Conservation (phyloP, 495 filamentous ascomycete genomes). For the Polyplosphaeria fusca region DNA sequence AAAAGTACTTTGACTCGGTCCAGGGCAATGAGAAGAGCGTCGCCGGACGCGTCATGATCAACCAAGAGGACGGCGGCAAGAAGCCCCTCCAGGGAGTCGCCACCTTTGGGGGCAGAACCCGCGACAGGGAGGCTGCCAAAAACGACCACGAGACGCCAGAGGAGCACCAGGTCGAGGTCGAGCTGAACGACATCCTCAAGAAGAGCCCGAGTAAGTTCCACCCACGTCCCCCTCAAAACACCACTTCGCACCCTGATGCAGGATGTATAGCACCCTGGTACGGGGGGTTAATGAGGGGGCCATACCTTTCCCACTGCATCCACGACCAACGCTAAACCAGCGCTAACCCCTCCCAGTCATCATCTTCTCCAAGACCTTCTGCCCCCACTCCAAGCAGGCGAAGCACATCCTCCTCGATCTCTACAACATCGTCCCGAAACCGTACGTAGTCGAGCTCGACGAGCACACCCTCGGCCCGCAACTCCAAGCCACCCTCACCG, state of each 20-base stretch:
- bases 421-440: conserved; percentile 77
- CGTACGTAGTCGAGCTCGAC: conserved; percentile 89
- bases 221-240: too few relatives aligned
- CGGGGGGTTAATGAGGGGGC: too few relatives aligned
- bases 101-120: conserved; percentile 31
- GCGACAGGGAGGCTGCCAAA: conserved; percentile 31
- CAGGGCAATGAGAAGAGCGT: conserved; percentile 45
- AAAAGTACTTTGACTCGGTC: conserved; percentile 40
- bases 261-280: too few relatives aligned
- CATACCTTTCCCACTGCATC: too few relatives aligned
- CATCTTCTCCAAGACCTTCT: conserved; percentile 94
- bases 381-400: conserved; percentile 75
- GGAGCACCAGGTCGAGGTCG: conserved; percentile 56
- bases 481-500: conserved; percentile 65
- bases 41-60: conserved; percentile 64
- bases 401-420: conserved; percentile 77
- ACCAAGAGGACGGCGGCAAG: conserved; percentile 44
- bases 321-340: too few relatives aligned
- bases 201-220: too few relatives aligned
- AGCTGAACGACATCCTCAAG: conserved; percentile 75
- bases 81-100: conserved; percentile 39
- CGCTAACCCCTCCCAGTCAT: too few relatives aligned
- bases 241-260: too few relatives aligned
- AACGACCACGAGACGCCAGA: conserved; percentile 53
- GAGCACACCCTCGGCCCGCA: conserved; percentile 67